Evolutionary conservation across 1,284 basidiomycete genomes (phyloP).

Genomic region (Apiotrichum mycotoxinovorans): DNA sequence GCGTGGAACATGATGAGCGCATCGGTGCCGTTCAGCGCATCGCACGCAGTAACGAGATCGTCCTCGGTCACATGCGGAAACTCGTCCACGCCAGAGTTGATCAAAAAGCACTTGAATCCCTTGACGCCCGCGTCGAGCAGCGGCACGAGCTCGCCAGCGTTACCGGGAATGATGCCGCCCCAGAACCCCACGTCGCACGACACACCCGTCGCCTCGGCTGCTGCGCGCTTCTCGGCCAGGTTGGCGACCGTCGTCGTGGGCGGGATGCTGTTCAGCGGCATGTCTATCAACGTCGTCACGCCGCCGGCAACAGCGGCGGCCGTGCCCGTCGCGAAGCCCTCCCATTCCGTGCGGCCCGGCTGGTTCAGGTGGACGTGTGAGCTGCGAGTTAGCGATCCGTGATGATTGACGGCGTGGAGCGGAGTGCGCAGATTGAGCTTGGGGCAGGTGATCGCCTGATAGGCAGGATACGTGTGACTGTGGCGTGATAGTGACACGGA

Average conservation of each 20-base stretch:
- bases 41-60: slow-evolving; percentile 70
- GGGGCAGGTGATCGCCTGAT: neutral
- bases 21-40: slow-evolving; percentile 57
- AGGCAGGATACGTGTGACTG: too few species aligned
- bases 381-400: slow-evolving; percentile 50
- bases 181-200: slow-evolving; percentile 87
- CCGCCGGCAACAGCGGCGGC: slow-evolving; percentile 82
- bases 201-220: slow-evolving; percentile 54
- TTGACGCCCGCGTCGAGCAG: slow-evolving; percentile 74
- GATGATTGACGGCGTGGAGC: neutral
- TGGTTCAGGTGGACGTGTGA: slow-evolving; percentile 91
- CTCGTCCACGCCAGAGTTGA: slow-evolving; percentile 92
- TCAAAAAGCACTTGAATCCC: slow-evolving; percentile 94
- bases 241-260: slow-evolving; percentile 81
- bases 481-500: too few species aligned
- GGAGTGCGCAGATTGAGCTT: neutral
- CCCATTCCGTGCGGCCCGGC: slow-evolving; percentile 74
- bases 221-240: slow-evolving; percentile 64
- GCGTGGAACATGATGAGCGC: slow-evolving; percentile 84
- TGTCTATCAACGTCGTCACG: slow-evolving; percentile 86
- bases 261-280: slow-evolving; percentile 93
- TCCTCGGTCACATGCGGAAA: slow-evolving; percentile 75
- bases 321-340: slow-evolving; percentile 88
- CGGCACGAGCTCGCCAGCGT: slow-evolving; percentile 56
- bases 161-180: slow-evolving; percentile 88